Conservation (phyloP, 805 yeast genomes). For the Lipomyces oligophaga region DNA sequence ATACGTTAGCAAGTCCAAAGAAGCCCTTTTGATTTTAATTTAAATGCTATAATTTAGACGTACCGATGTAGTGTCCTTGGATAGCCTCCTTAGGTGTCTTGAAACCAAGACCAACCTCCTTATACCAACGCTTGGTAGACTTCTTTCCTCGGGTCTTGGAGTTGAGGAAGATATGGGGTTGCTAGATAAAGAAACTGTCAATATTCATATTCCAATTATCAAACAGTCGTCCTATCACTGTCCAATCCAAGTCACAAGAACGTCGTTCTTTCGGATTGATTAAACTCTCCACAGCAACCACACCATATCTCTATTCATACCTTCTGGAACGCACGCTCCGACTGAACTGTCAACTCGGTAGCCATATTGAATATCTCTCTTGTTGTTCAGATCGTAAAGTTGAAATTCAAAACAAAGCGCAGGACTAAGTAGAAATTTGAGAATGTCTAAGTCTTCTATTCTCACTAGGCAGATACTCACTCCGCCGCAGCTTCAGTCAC, state of each 20-base stretch:
- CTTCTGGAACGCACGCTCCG: conserved; percentile 99
- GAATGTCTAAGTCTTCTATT: too few relatives aligned
- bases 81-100: conserved; percentile 99
- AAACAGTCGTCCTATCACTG: too few relatives aligned
- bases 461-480: too few relatives aligned
- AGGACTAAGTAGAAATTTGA: too few relatives aligned
- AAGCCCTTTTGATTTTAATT: background rate
- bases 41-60: conserved; percentile 1
- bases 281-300: too few relatives aligned
- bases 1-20: background rate
- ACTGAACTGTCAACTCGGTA: conserved; percentile 99
- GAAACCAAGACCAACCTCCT: conserved; percentile 99
- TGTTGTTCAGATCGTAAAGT: conserved; percentile 2
- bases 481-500: too few relatives aligned
- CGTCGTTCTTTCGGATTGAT: too few relatives aligned
- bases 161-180: conserved; percentile 99
- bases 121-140: conserved; percentile 99
- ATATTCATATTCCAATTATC: background rate
- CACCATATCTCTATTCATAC: conserved; percentile 61
- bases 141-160: conserved; percentile 98
- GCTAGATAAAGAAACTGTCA: conserved; percentile 49
- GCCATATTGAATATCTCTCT: conserved; percentile 56
- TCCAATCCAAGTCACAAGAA: too few relatives aligned
- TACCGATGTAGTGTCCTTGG: conserved; percentile 93
- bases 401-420: too few relatives aligned